These are phyloP conservation scores for Cladosporium halotolerans DNA, from an alignment of 2,329 filamentous ascomycete species.

Conservation along the genomic window DNA sequence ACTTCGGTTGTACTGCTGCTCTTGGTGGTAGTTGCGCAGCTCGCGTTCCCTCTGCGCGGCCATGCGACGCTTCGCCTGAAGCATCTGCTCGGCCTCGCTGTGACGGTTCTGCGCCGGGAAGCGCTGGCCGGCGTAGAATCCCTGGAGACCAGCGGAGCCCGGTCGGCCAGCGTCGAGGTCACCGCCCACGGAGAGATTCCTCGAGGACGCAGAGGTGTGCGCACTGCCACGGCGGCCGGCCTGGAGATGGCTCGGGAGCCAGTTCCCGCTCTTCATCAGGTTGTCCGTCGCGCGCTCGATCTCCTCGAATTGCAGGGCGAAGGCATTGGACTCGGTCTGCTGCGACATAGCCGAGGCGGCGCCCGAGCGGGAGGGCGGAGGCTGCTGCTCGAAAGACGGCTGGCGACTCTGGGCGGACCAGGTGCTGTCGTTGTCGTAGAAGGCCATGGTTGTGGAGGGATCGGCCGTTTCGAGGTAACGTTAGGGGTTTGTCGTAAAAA, in stretches of 20 bases:
- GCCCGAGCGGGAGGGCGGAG: constrained; percentile 66
- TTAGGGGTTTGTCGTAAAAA: not conserved
- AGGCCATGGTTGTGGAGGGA: constrained; percentile 48
- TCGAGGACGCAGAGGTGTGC: constrained; percentile 43
- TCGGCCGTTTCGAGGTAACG: not conserved
- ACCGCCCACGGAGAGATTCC: constrained; percentile 71
- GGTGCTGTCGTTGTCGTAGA: constrained; percentile 59
- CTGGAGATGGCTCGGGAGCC: constrained; percentile 49
- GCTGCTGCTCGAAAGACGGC: constrained; percentile 66
- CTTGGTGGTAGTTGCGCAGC: constrained; percentile 98
- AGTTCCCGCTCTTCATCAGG: constrained; percentile 92
- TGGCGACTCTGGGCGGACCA: constrained; percentile 60
- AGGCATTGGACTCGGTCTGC: constrained; percentile 66
- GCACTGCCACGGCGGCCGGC: constrained; percentile 68
- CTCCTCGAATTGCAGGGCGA: constrained; percentile 87
- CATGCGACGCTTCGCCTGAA: constrained; percentile 99
- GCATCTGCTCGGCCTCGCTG: constrained; percentile 95
- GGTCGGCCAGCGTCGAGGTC: constrained; percentile 74
- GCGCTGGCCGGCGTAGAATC: constrained; percentile 89
- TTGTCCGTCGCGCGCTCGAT: constrained; percentile 95
- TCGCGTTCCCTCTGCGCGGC: constrained; percentile 98
- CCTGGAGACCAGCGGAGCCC: constrained; percentile 74
- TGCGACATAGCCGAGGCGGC: constrained; percentile 61
- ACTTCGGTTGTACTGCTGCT: constrained; percentile 99
- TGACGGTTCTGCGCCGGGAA: constrained; percentile 71